These are phyloP conservation scores for Phylloporus scabripes DNA, from an alignment of 768 basidiomycete genomes.

Conservation along the genomic window DNA sequence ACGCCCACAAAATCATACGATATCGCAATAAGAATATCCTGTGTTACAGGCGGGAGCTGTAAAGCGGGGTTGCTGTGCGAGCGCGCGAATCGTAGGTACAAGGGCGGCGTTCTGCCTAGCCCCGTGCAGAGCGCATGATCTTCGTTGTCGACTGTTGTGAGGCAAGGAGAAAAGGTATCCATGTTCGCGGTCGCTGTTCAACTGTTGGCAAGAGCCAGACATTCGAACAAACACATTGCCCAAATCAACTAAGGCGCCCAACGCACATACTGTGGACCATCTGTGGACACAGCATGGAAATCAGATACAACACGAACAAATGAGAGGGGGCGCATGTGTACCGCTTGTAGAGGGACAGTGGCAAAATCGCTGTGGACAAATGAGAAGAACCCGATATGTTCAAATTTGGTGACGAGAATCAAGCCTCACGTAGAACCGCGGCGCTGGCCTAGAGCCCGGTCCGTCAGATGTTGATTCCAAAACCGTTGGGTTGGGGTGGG, in stretches of 20 bases:
- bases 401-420: constrained; percentile 8
- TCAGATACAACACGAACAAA: neutral
- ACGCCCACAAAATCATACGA: neutral
- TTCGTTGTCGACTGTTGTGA: constrained; percentile 7
- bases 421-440: neutral
- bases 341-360: neutral
- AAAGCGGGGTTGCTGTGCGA: constrained; percentile 3
- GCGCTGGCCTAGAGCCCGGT: neutral
- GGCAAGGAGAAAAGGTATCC: constrained; percentile 3
- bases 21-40: neutral
- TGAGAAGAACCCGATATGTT: constrained; percentile 9
- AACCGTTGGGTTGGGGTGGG: neutral
- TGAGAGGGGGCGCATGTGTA: neutral
- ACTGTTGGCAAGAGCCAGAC: neutral
- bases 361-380: constrained; percentile 5
- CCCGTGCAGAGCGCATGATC: neutral
- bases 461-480: constrained; percentile 4
- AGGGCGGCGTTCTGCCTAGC: neutral
- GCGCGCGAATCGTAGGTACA: neutral
- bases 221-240: neutral
- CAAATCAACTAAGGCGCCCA: neutral
- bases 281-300: neutral
- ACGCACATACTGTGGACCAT: neutral
- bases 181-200: constrained; percentile 1
- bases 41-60: neutral